Conservation (phyloP, 2,329 filamentous ascomycete genomes). For the Trichothecium sympodiale region DNA sequence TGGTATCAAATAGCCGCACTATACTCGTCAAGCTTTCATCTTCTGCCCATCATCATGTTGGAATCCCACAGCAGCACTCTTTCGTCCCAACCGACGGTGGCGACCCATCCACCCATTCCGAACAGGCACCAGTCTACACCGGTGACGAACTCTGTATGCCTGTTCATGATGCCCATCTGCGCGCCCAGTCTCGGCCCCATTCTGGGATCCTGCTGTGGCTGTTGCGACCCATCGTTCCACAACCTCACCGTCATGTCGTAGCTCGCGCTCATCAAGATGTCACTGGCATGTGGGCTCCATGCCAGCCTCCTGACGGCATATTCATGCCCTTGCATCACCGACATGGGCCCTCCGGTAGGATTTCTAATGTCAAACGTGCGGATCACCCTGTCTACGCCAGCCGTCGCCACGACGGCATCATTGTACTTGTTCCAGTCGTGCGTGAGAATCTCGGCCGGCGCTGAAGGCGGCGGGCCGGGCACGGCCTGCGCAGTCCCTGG, state of each 20-base stretch:
- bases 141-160: constrained; percentile 91
- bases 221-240: constrained; percentile 65
- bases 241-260: constrained; percentile 97
- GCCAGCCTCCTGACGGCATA: constrained; percentile 79
- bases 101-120: constrained; percentile 89
- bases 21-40: constrained; percentile 7
- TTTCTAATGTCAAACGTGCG: constrained; percentile 85
- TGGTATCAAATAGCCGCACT: too few relatives aligned
- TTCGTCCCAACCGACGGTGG: constrained; percentile 91
- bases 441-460: constrained; percentile 75
- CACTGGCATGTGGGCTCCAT: constrained; percentile 90
- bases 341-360: constrained; percentile 59
- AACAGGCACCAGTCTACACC: constrained; percentile 98
- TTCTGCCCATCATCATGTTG: constrained; percentile 31
- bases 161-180: constrained; percentile 78
- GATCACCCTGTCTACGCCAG: constrained; percentile 77
- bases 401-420: constrained; percentile 72
- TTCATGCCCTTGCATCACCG: constrained; percentile 72
- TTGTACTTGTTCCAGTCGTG: constrained; percentile 99
- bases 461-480: constrained; percentile 49
- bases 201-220: constrained; percentile 21
- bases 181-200: constrained; percentile 40
- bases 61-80: constrained; percentile 87
- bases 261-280: constrained; percentile 77
- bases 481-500: constrained; percentile 25